Conservation (phyloP, 805 yeast species). For the Candida nemodendra region DNA sequence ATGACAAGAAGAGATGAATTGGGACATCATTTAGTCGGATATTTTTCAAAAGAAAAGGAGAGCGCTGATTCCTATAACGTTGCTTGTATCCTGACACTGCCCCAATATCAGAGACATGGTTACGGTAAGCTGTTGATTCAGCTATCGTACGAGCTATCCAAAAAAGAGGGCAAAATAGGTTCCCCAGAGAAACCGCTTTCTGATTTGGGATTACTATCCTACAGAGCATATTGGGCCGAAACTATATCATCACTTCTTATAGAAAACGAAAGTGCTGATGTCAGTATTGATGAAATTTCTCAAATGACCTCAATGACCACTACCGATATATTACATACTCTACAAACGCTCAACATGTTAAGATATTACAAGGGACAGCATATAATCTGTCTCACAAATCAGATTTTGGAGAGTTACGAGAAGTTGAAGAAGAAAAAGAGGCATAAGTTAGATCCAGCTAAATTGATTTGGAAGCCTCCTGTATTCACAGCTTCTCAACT, state of each 20-base stretch:
- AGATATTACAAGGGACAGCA: conserved; percentile 96
- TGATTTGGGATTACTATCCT: conserved; percentile 88
- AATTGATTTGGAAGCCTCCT: conserved; percentile 91
- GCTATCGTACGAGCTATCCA: conserved; percentile 87
- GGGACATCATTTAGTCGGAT: conserved; percentile 96
- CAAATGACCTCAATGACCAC: conserved; percentile 91
- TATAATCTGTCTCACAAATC: conserved; percentile 81
- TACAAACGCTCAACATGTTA: conserved; percentile 86
- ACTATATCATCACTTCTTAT: conserved; percentile 71
- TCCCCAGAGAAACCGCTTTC: conserved; percentile 97
- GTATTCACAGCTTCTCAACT: conserved; percentile 93
- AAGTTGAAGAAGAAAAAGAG: conserved; percentile 61
- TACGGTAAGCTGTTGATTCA: conserved; percentile 90
- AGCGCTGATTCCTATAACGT: conserved; percentile 93
- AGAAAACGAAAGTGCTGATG: conserved; percentile 54
- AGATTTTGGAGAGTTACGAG: conserved; percentile 73
- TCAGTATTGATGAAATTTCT: conserved; percentile 83
- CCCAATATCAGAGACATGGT: conserved; percentile 95
- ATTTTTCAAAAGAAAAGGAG: conserved; percentile 95
- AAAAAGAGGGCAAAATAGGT: conserved; percentile 86
- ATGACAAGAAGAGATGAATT: conserved; percentile 88
- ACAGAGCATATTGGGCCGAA: conserved; percentile 97
- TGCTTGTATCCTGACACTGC: conserved; percentile 94
- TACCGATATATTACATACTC: conserved; percentile 89
- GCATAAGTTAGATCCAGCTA: conserved; percentile 70